phyloP scores from a whole-genome alignment of 1,284 basidiomycete species.

The Trametes hirsuta region DNA sequence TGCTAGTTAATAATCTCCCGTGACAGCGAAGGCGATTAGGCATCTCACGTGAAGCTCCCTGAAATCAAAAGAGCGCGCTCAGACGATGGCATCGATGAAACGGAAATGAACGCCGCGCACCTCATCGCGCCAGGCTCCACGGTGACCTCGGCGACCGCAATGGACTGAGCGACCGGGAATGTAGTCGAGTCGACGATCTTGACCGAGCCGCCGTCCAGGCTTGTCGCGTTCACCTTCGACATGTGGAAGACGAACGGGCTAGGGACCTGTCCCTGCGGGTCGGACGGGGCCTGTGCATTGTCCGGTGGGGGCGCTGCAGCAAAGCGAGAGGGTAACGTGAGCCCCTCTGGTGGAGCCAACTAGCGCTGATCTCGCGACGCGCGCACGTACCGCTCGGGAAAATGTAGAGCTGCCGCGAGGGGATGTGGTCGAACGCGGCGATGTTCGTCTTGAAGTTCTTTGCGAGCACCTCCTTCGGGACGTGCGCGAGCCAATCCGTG shows the following conservation, averaged over 20 bases:
- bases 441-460: constrained; percentile 44
- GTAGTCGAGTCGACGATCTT: constrained; percentile 66
- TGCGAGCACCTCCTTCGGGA: constrained; percentile 46
- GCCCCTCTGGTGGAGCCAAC: not conserved
- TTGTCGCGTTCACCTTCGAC: constrained; percentile 54
- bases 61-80: not conserved
- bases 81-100: not conserved
- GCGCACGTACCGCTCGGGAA: constrained; percentile 35
- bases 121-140: constrained; percentile 68
- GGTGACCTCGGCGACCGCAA: constrained; percentile 69
- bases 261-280: constrained; percentile 56
- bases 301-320: constrained; percentile 41
- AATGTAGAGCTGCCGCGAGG: constrained; percentile 40
- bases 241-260: constrained; percentile 57
- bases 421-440: constrained; percentile 40
- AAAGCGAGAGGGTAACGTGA: not conserved
- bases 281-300: constrained; percentile 41
- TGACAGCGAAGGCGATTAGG: not conserved
- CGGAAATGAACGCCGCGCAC: constrained; percentile 5
- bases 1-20: not conserved
- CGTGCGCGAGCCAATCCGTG: constrained; percentile 42
- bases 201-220: constrained; percentile 60
- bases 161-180: constrained; percentile 55
- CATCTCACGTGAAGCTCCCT: constrained; percentile 35
- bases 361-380: not conserved